Base-by-base conservation (phyloP, 2,329 filamentous ascomycete genomes). In the Pseudohalonectria lignicola region DNA sequence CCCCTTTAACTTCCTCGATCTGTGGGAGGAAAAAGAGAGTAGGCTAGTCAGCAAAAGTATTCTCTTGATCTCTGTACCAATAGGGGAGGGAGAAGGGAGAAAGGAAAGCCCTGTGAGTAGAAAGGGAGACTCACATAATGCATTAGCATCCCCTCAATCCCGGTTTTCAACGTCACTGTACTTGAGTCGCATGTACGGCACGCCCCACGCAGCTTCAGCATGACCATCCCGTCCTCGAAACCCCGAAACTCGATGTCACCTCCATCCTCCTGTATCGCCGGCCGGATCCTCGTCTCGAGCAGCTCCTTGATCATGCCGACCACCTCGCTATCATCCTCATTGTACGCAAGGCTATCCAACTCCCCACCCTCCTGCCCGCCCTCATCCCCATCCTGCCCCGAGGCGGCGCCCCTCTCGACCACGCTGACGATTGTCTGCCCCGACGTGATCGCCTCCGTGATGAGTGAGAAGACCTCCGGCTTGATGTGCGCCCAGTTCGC, bases 241-340 rank as follows among this genome's bases (percentile, higher is more conserved):
- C 90, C 90, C 15, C 85, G 71, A 57, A 90, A 93, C 59, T 98
- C 92, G 53, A 98, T 96, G 57, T 98, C 92, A 33, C 92, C 92
- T 34, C 92, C 92, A 49, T 98, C 92, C 57, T 96, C 92, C 59
- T 96, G 92, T 45, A 98, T 98, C 1, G 90, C 85, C 1, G 92
- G 92, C 31, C 92, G 74, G 53, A 98, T 94, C 44, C 92, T 74
- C 19, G 92, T 98, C 62, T 98, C 92, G 26, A 98, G 69, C 23
- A 98, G 67, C 63, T 98, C 92, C 66, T 96, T 94, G 63, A 98
- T 96, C 92, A 96, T 96, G 42, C 86, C 83, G 8, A 98, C 82
- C 10, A 95, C 86, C 62, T 98, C 92, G 47, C 80, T 82, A 56
- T 98, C 92, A 45, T 93, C 81, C 55, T 94, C 87, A 50, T 90